A percentile compares a stretch with the other conserved stretches of the same genome.
Evolutionary conservation across 148 eudicot species (phyloP).

Genomic region (Salicornia ramosissima): DNA sequence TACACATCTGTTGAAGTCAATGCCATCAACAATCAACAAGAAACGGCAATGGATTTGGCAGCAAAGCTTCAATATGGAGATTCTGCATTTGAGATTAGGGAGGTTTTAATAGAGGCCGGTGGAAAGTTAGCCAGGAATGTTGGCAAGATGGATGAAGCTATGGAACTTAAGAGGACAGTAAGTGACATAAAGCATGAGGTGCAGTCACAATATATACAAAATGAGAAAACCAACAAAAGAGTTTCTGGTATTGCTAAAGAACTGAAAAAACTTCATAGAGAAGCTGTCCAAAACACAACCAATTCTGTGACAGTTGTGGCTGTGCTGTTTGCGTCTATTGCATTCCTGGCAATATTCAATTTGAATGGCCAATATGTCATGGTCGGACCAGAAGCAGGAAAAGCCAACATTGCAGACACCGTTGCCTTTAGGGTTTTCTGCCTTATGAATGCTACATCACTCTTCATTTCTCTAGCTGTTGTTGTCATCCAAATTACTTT

Average conservation of each 20-base stretch:
- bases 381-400: constrained; percentile 44
- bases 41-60: constrained; percentile 88
- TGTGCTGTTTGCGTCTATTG: constrained; percentile 82
- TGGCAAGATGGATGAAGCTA: constrained; percentile 54
- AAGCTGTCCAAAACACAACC: constrained; percentile 83
- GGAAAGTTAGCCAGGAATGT: constrained; percentile 64
- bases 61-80: constrained; percentile 77
- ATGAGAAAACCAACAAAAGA: constrained; percentile 69
- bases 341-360: constrained; percentile 78
- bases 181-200: constrained; percentile 90
- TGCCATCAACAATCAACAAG: constrained; percentile 64
- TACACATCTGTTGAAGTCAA: constrained; percentile 60
- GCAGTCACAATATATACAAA: constrained; percentile 71
- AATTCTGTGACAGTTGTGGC: constrained; percentile 88
- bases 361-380: constrained; percentile 56
- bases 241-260: constrained; percentile 85
- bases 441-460: constrained; percentile 65
- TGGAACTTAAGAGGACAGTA: constrained; percentile 78
- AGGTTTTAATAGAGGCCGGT: constrained; percentile 59
- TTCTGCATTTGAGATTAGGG: constrained; percentile 50
- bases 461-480: constrained; percentile 75
- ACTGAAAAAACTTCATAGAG: constrained; percentile 72
- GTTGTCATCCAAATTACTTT: constrained; percentile 88
- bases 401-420: constrained; percentile 48
- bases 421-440: constrained; percentile 62